These are phyloP conservation scores for Discostella pseudostelligera DNA, from an alignment of 108 stramenopile species.

Conservation along the genomic window DNA sequence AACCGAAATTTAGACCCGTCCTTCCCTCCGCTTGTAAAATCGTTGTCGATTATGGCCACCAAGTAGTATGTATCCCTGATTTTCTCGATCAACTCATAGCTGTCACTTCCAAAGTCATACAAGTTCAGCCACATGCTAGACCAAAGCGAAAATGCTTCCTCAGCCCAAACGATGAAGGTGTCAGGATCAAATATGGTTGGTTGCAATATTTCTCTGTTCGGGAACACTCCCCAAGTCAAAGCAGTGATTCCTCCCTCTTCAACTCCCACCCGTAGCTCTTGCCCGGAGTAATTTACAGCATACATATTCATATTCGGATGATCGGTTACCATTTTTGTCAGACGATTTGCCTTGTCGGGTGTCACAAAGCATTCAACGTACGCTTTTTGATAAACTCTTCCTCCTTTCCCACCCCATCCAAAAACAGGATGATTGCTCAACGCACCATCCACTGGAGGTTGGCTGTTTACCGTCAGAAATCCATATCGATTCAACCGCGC, in stretches of 20 bases:
- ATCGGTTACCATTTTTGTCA: constrained; percentile 62
- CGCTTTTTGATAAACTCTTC: constrained; percentile 95
- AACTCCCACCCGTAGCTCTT: constrained; percentile 54
- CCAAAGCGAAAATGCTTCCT: constrained; percentile 97
- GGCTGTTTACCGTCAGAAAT: constrained; percentile 93
- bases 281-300: constrained; percentile 72
- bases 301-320: constrained; percentile 75
- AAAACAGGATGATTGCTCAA: constrained; percentile 72
- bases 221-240: constrained; percentile 79
- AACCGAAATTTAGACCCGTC: constrained; percentile 26
- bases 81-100: constrained; percentile 80
- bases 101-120: constrained; percentile 86
- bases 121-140: constrained; percentile 87
- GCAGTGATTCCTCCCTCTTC: constrained; percentile 75
- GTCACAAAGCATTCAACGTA: constrained; percentile 96
- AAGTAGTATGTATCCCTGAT: constrained; percentile 91
- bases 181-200: constrained; percentile 98
- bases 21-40: constrained; percentile 51
- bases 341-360: constrained; percentile 60
- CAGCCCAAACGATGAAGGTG: constrained; percentile 88
- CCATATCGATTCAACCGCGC: constrained; percentile 84
- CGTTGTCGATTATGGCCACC: constrained; percentile 95
- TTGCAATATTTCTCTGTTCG: constrained; percentile 92
- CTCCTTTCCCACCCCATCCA: constrained; percentile 95
- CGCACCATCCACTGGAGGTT: constrained; percentile 91